Conservation (phyloP, 1,284 basidiomycete genomes). For the Ganoderma lucidum region DNA sequence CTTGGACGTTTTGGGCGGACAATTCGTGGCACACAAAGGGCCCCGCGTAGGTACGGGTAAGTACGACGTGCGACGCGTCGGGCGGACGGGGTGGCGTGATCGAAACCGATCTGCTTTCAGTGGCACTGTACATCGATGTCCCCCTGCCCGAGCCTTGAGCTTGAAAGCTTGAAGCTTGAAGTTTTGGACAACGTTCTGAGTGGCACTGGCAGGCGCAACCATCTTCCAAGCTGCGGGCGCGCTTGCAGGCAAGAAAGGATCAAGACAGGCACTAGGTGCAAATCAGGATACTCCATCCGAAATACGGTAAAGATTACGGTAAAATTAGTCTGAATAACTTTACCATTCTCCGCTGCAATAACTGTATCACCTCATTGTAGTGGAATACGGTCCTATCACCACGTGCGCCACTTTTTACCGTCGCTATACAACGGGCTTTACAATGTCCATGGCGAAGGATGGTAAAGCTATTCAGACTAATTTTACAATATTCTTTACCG, state of each 20-base stretch:
- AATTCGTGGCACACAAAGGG: not conserved
- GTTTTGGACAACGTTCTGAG: not conserved
- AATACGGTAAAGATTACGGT: too few species aligned
- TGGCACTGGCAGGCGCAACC: not conserved
- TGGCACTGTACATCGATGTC: not conserved
- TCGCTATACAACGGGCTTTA: too few species aligned
- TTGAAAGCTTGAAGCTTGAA: not conserved
- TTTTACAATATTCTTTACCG: too few species aligned
- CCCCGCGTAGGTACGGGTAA: not conserved
- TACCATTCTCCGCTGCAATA: too few species aligned
- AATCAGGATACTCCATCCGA: too few species aligned
- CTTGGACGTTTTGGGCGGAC: constrained; percentile 2
- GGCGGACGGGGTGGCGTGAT: not conserved
- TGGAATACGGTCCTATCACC: too few species aligned
- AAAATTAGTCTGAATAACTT: too few species aligned
- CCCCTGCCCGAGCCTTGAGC: not conserved
- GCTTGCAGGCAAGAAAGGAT: not conserved
- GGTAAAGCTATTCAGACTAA: too few species aligned
- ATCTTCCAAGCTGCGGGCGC: not conserved
- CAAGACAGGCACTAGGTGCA: too few species aligned
- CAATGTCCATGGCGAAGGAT: too few species aligned
- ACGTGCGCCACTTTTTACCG: too few species aligned
- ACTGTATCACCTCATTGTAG: too few species aligned
- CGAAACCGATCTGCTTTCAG: not conserved
- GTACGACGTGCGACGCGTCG: constrained; percentile 9